Base-by-base conservation (phyloP, 1,284 basidiomycete species). In the Leccinum holopus region DNA sequence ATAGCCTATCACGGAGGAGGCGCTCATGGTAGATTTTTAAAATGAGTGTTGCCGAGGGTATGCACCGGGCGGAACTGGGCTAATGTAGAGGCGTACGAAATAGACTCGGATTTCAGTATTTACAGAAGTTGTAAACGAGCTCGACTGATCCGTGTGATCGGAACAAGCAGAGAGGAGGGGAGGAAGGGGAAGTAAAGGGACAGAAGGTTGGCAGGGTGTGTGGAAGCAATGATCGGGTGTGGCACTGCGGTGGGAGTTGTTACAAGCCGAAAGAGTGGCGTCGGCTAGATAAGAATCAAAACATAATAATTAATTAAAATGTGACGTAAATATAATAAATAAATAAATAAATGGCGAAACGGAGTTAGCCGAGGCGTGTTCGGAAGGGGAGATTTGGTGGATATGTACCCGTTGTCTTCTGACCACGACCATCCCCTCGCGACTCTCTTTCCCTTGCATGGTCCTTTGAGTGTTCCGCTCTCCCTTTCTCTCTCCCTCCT, bases 401-500 rank as follows among this genome's bases (percentile, higher is more conserved):
- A 73, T 71, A 74, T 73, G 72, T 73, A 73, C 53, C 67, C 56
- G 69, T 57, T 41, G 67, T 72, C 63, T 68, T 72, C 66, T 73
- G 69, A 72, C 70, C 70, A 68, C 63, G 33, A 62, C 65, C 62
- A 63, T 68, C 68, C 47, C 55, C 59, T 63, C 58, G 67, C 61
- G 60, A 62, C 57, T 53, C 55, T 61, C 67, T 21, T 66, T 61
- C 66, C 68, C 68, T 68, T 66, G 67, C 67, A 77, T 77, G 76
- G 72, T 75, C 76, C 68, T 73, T 75, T 75, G 74, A 76, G 79
- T 73, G 72, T 65, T 72, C 73, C 76, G 74, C 74, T 70, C 69
- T 66, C 28, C 53, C 10, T 76, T 76, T 77, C 78, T 77, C 76
- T 72, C 69, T 66, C 76, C 61, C 61, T 66, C 63, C 59, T 55